These are phyloP conservation scores for Thalia dealbata DNA, from an alignment of 176 grass and related monocot genomes.

Conservation along the genomic window DNA sequence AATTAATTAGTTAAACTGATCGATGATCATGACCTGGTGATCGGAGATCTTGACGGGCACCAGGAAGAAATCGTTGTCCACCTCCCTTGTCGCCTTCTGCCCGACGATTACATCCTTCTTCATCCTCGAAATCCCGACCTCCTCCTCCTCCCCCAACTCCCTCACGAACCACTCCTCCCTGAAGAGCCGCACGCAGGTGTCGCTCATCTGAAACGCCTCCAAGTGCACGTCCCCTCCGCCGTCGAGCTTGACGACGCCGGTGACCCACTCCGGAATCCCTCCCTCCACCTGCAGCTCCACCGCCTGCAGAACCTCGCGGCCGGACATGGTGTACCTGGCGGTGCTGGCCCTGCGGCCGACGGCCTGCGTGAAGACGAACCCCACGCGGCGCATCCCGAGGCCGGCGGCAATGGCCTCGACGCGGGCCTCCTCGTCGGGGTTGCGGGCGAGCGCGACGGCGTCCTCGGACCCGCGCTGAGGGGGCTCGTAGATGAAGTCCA, in stretches of 20 bases:
- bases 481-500: conserved; percentile 96
- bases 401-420: conserved; percentile 66
- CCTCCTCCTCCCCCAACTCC: conserved; percentile 45
- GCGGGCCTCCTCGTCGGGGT: conserved; percentile 56
- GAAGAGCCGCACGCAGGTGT: conserved; percentile 73
- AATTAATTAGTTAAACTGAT: too few species aligned
- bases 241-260: conserved; percentile 74
- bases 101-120: conserved; percentile 79
- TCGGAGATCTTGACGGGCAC: conserved; percentile 95
- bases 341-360: conserved; percentile 72
- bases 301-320: conserved; percentile 74
- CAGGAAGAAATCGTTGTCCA: conserved; percentile 93
- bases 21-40: conserved; percentile 85
- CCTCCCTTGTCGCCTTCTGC: conserved; percentile 65
- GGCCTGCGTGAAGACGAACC: conserved; percentile 84
- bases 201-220: conserved; percentile 98
- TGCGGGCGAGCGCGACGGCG: conserved; percentile 38
- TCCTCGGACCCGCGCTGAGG: conserved; percentile 67
- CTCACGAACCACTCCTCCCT: conserved; percentile 71
- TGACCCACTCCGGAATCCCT: conserved; percentile 63
- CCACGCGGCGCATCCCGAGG: conserved; percentile 67
- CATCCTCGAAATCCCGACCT: conserved; percentile 63
- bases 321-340: conserved; percentile 79
- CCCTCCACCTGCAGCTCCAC: conserved; percentile 59
- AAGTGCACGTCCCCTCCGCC: conserved; percentile 78